Base-by-base conservation (phyloP, 2,329 filamentous ascomycete genomes). In the Colletotrichum spaethianum region DNA sequence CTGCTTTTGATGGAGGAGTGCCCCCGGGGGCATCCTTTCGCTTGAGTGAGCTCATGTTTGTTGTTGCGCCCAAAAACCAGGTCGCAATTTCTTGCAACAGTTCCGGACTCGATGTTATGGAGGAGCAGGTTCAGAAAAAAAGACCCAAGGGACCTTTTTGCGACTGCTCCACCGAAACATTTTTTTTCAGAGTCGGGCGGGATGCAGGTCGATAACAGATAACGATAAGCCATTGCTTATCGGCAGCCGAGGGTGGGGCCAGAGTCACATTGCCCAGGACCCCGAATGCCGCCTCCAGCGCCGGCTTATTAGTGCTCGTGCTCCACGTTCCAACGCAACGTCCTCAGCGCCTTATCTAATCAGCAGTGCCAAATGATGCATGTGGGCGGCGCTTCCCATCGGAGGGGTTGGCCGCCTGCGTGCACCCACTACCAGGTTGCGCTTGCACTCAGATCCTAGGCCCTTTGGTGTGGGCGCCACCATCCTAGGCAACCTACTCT, bases 11-110 rank as follows among this genome's bases (percentile, higher is more conserved):
- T 65, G 86, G 80, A 67, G 86, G 83, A 78, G 86, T 81, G 77
- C 83, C 86, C 50, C 83, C 86, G 28, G 88, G 88, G 77, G 86
- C 87, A 80, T 88, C 87, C 81, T 90, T 90, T 77, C 88, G 84
- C 78, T 90, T 90, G 74, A 89, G 83, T 64, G 86, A 84, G 78
- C 86, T 87, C 88, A 90, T 90, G 67, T 60, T 84, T 77, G 73
- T 73, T 63, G 28, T 63, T 70, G 57, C 59, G 69, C 64, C 64
- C 26, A 48, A 64, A 64, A 71, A 38, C 33, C 57, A 67, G n/a
- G 67, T 50, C 70, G 63, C 70, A 68, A 72, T 72, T 50, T 48
- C 70, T 72, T 72, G 70, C 70, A 72, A 61, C 61, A 50, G 62
- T 73, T 26, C 53, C 59, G 65, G 66, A 72, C 31, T 72, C 60